These are phyloP conservation scores for Schoenoplectus triqueter DNA, from an alignment of 202 grass and related monocot species.

Conservation along the genomic window DNA sequence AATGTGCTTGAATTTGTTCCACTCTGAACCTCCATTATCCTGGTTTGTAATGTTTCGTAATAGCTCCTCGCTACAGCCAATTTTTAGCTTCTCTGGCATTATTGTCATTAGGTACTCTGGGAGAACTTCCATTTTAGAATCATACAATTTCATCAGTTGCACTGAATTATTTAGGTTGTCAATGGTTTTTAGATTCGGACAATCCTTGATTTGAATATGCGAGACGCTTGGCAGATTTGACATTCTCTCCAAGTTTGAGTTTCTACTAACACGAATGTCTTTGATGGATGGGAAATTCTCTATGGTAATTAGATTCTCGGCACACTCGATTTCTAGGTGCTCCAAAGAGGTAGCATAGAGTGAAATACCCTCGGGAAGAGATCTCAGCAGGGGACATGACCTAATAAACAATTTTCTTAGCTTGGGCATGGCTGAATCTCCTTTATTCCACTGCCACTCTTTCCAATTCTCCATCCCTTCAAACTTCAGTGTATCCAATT, in stretches of 20 bases:
- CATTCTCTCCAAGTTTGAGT: slow-evolving; percentile 28
- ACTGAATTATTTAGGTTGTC: not conserved
- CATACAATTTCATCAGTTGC: not conserved
- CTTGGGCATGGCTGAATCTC: slow-evolving; percentile 35
- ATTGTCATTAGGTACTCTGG: slow-evolving; percentile 15
- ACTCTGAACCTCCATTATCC: slow-evolving; percentile 9
- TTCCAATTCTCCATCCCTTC: slow-evolving; percentile 29
- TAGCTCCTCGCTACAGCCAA: slow-evolving; percentile 29
- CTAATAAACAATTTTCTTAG: slow-evolving; percentile 19
- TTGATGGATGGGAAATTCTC: too few relatives aligned
- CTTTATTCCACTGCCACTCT: slow-evolving; percentile 43
- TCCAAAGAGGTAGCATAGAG: slow-evolving; percentile 35
- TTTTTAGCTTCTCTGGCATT: slow-evolving; percentile 22
- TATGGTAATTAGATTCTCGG: not conserved
- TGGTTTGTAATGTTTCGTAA: not conserved
- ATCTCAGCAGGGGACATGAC: slow-evolving; percentile 38
- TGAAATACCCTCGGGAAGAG: slow-evolving; percentile 35
- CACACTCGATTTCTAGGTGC: not conserved
- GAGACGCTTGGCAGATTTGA: slow-evolving; percentile 37
- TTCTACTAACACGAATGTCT: slow-evolving; percentile 11
- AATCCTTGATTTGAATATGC: not conserved
- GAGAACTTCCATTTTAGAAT: slow-evolving; percentile 13
- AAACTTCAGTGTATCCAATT: slow-evolving; percentile 32
- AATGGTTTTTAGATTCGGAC: slow-evolving; percentile 20
- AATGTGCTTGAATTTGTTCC: not conserved